These are phyloP conservation scores for Nakaseomyces uthaithaninus DNA, from an alignment of 1,139 yeast genomes.

Conservation along the genomic window DNA sequence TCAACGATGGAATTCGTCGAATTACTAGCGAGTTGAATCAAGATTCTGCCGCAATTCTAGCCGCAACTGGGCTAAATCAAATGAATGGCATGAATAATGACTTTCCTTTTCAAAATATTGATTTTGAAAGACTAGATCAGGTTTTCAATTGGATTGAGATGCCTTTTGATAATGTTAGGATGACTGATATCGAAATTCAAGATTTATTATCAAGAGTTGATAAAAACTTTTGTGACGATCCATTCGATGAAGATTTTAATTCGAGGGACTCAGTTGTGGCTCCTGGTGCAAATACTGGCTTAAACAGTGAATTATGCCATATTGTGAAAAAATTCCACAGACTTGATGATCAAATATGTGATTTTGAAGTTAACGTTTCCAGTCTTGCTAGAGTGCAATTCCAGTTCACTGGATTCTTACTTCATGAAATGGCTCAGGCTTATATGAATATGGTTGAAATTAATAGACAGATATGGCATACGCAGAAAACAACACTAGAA, in stretches of 20 bases:
- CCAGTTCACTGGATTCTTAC: constrained; percentile 31
- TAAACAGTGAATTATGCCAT: constrained; percentile 30
- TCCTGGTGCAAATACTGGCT: constrained; percentile 26
- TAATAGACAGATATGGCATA: constrained; percentile 26
- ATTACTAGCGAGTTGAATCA: constrained; percentile 27
- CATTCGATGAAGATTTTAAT: constrained; percentile 26
- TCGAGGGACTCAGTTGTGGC: constrained; percentile 26
- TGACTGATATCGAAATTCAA: constrained; percentile 21
- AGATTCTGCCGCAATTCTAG: constrained; percentile 31
- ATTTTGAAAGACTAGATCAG: constrained; percentile 28
- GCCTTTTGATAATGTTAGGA: constrained; percentile 13
- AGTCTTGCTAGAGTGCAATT: constrained; percentile 32
- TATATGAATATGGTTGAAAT: constrained; percentile 29
- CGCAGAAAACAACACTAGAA: constrained; percentile 23
- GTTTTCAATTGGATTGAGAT: constrained; percentile 24
- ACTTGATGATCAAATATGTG: constrained; percentile 29
- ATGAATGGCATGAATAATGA: constrained; percentile 28
- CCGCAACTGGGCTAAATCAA: constrained; percentile 31
- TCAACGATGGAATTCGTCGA: constrained; percentile 27
- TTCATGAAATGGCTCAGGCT: constrained; percentile 32
- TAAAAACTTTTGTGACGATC: constrained; percentile 29
- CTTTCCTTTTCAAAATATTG: constrained; percentile 28
- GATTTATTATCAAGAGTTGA: constrained; percentile 22
- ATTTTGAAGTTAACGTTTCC: constrained; percentile 32
- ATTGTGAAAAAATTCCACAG: constrained; percentile 29